These are phyloP conservation scores for Gracilaria domingensis DNA, from an alignment of 23 red algal genomes.

Conservation along the genomic window DNA sequence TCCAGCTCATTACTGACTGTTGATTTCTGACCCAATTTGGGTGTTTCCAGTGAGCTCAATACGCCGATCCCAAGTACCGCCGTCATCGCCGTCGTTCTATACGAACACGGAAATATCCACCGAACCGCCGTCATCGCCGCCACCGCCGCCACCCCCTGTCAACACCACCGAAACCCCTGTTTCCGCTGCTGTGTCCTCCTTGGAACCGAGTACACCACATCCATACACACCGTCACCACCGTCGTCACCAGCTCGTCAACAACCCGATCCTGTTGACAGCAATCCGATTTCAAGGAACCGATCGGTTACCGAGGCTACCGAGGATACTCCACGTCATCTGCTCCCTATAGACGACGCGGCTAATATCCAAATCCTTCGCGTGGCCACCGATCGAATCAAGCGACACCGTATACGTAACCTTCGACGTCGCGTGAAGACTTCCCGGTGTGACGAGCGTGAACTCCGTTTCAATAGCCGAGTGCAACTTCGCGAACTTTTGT, in stretches of 20 bases:
- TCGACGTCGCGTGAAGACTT: not conserved
- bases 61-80: not conserved
- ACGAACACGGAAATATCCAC: no score
- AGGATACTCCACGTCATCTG: no score
- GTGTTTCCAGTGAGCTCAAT: not conserved
- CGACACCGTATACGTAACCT: not conserved
- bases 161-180: not conserved
- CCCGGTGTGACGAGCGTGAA: not conserved
- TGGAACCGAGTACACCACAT: not conserved
- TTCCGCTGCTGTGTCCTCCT: not conserved
- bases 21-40: no score
- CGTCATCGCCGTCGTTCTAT: no score
- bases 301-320: not conserved
- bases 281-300: not conserved
- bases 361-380: not conserved
- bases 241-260: not conserved
- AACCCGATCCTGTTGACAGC: not conserved
- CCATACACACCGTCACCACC: no score
- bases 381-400: not conserved
- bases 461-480: no score
- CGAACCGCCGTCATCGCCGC: constrained; percentile 24
- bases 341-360: not conserved
- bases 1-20: no score
- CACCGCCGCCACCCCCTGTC: not conserved
- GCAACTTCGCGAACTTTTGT: not conserved